A percentile compares a stretch with the other conserved stretches of the same genome.
phyloP scores from a whole-genome alignment of 805 yeast genomes.

The Ogataea nakhonphanomensis region DNA sequence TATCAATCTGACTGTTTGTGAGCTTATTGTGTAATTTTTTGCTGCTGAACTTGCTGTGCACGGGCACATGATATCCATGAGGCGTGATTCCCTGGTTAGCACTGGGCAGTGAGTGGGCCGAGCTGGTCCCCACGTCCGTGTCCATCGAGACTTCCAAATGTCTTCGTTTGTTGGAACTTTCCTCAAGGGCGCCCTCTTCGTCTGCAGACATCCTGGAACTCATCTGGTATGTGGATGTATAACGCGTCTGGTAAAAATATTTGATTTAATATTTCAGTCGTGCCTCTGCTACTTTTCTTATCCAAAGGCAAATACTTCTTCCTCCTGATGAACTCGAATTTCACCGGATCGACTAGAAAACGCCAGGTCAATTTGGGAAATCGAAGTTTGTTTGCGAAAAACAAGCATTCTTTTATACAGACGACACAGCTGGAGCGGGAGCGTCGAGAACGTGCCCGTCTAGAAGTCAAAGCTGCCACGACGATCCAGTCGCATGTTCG shows the following conservation, averaged over 20 bases:
- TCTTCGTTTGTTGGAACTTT: slow-evolving; percentile 18
- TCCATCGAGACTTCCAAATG: slow-evolving; percentile 24
- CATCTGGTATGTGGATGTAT: slow-evolving; percentile 1
- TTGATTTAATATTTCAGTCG: slow-evolving; percentile 1
- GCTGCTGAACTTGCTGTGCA: slow-evolving; percentile 24
- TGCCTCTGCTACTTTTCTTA: slow-evolving; percentile 7
- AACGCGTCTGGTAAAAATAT: slow-evolving; percentile 9
- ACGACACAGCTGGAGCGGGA: slow-evolving; percentile 65
- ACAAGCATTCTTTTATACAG: slow-evolving; percentile 47
- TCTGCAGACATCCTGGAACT: slow-evolving; percentile 9
- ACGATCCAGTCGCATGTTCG: slow-evolving; percentile 50
- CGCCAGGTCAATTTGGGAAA: slow-evolving; percentile 50
- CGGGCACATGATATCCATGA: slow-evolving; percentile 31
- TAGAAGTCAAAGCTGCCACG: slow-evolving; percentile 45
- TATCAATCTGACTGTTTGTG: slow-evolving; percentile 26
- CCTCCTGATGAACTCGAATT: slow-evolving; percentile 27
- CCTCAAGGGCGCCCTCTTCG: slow-evolving; percentile 8
- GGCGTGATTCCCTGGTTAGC: slow-evolving; percentile 30
- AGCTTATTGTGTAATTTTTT: slow-evolving; percentile 29
- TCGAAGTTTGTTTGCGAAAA: slow-evolving; percentile 24
- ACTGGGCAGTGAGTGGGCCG: slow-evolving; percentile 32
- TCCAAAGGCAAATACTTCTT: slow-evolving; percentile 4
- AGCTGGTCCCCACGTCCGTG: slow-evolving; percentile 21
- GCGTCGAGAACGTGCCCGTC: slow-evolving; percentile 55
- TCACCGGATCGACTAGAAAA: slow-evolving; percentile 31